Evolutionary conservation across 305 asterid species (phyloP), one percentile per base, ranked within the genome.

Genomic region (Fraxinus angustifolia): DNA sequence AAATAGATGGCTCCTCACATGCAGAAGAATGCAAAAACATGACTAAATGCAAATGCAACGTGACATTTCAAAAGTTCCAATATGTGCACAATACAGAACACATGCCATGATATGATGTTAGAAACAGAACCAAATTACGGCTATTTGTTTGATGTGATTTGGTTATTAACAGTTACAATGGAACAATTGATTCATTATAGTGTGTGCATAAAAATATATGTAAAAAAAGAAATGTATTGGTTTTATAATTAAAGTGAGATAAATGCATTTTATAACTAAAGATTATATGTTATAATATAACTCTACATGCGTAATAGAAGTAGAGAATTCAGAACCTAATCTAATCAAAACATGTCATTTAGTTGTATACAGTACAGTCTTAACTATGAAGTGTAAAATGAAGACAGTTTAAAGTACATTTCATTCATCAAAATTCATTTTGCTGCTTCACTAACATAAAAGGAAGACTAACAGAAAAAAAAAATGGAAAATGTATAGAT

Each of bases 1-100:
- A 31, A 67, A 36, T 21, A 83, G 34, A 78, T 31, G 72, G 81
- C 76, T 79, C 77, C 36, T 28, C 79, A 77, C 71, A 60, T 72
- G 34, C 60, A 19, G 75, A 82, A 34, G 34, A 71, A n/a, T 26
- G n/a, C 19, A 76, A 73, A 33, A 34, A 31, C 19, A 16, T 11
- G 6, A 60, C 14, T 1, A 70, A 31, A 70, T 14, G 19, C 42
- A 70, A 70, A 71, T 33, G 75, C 75, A 33, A 33, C 23, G 3
- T 71, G 48, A 71, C 45, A 71, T 71, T 33, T 71, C 19, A 71
- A 33, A 26, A 33, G 45, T 71, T 31, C 48, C 75, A 71, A 71
- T 33, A 14, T 31, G 26, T 23, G 75, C 26, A 71, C 42, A 71
- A n/a, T 31, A 71, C 12, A 28, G 35, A 71, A 71, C 23, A 33